A percentile compares a stretch with the other conserved stretches of the same genome.
Conservation (phyloP, 2,329 filamentous ascomycete species). For the Colletotrichum sp. region DNA sequence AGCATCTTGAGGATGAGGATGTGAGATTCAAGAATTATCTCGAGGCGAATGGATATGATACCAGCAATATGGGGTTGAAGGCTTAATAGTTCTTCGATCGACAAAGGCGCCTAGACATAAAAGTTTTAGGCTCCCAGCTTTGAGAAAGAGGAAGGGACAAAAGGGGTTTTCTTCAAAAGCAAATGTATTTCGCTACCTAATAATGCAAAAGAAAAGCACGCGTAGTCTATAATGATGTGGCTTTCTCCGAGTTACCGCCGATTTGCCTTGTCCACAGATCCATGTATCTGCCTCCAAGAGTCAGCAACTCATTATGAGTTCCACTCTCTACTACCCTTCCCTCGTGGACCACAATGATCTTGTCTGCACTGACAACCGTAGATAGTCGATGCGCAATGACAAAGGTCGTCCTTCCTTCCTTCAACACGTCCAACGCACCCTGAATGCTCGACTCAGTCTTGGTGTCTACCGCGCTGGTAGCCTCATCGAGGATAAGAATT, state of each 20-base stretch:
- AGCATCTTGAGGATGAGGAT: conserved; percentile 25
- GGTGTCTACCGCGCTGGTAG: conserved; percentile 68
- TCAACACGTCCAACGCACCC: conserved; percentile 57
- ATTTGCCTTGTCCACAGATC: conserved; percentile 56
- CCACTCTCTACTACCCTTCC: neutral
- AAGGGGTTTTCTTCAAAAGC: neutral
- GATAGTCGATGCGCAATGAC: conserved; percentile 14
- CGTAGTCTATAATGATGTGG: neutral
- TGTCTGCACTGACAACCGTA: conserved; percentile 1
- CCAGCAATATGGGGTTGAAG: conserved; percentile 22
- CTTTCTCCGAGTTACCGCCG: neutral
- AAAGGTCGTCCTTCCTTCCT: conserved; percentile 42
- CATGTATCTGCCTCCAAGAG: conserved; percentile 52
- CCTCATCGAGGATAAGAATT: conserved; percentile 75
- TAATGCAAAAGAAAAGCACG: neutral
- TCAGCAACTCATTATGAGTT: conserved; percentile 40
- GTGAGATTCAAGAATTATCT: conserved; percentile 24
- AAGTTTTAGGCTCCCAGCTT: neutral
- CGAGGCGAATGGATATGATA: conserved; percentile 24
- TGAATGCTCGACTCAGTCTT: conserved; percentile 70
- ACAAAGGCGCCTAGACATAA: rapidly evolving
- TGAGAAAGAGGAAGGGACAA: neutral
- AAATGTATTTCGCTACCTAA: neutral
- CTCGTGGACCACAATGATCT: neutral
- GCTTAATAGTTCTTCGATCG: neutral